phyloP scores from a whole-genome alignment of 2,329 filamentous ascomycete genomes.

The Trichoderma sp. region DNA sequence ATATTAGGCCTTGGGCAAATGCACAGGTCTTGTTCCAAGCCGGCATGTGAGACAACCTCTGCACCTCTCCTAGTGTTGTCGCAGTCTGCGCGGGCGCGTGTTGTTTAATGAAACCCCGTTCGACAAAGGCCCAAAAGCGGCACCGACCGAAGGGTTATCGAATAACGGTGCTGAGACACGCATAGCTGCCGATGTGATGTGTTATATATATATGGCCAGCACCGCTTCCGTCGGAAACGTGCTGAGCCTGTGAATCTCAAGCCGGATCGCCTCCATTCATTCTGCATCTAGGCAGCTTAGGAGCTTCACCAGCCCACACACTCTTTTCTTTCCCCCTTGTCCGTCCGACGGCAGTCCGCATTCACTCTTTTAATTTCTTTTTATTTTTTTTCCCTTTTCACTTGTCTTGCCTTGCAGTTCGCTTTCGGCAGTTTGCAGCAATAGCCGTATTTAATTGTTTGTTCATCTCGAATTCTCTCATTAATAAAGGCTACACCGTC shows the following conservation, averaged over 20 bases:
- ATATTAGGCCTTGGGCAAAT: slow-evolving; percentile 2
- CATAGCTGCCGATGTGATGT: slow-evolving; percentile 10
- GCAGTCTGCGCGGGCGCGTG: slow-evolving; percentile 5
- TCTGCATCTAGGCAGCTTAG: slow-evolving; percentile 2
- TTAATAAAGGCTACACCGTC: neutral
- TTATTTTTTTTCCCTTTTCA: neutral
- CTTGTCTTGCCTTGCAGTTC: slow-evolving; percentile 1
- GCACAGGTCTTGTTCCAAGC: neutral
- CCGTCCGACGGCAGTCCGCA: neutral
- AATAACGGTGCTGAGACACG: slow-evolving; percentile 16
- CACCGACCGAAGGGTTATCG: slow-evolving; percentile 20
- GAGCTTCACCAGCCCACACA: slow-evolving; percentile 2
- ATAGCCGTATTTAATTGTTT: slow-evolving; percentile 3
- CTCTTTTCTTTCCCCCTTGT: neutral
- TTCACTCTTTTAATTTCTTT: neutral
- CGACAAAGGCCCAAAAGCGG: slow-evolving; percentile 14
- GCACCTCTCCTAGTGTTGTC: slow-evolving; percentile 7
- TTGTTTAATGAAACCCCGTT: slow-evolving; percentile 11
- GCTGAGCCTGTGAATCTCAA: slow-evolving; percentile 14
- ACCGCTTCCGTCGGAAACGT: slow-evolving; percentile 13
- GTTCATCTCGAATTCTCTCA: neutral
- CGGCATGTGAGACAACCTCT: slow-evolving; percentile 7
- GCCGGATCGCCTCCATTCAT: slow-evolving; percentile 18
- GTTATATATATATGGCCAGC: slow-evolving; percentile 10
- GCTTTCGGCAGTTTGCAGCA: slow-evolving; percentile 18